A percentile compares a stretch with the other conserved stretches of the same genome.
Conservation (phyloP, 495 filamentous ascomycete genomes). For the Alectoria sarmentosa region DNA sequence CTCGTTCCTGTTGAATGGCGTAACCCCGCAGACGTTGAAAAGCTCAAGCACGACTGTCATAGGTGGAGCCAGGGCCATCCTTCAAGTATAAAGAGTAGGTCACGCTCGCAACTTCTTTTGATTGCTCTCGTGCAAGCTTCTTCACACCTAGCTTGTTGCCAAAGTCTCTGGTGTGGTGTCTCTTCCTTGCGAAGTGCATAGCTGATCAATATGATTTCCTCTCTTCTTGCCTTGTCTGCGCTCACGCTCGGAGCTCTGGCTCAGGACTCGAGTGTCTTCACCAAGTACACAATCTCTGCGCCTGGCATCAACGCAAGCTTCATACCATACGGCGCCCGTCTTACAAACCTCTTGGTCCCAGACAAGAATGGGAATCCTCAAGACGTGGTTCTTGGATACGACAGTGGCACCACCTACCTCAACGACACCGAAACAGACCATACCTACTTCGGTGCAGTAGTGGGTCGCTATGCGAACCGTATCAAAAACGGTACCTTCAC, state of each 20-base stretch:
- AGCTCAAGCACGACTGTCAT: neutral
- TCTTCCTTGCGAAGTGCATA: neutral
- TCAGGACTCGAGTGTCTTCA: constrained; percentile 16
- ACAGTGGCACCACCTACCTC: constrained; percentile 65
- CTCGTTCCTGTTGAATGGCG: neutral
- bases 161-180: too few relatives aligned
- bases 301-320: constrained; percentile 66
- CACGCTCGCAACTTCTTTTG: neutral
- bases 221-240: constrained; percentile 1
- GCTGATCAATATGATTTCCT: neutral
- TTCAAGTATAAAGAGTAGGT: constrained; percentile 5
- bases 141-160: neutral
- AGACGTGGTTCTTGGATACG: constrained; percentile 73
- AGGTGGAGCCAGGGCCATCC: neutral
- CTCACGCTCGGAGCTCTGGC: constrained; percentile 2
- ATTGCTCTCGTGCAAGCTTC: neutral
- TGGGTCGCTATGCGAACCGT: constrained; percentile 77
- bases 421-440: constrained; percentile 57
- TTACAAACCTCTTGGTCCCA: constrained; percentile 66
- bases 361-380: constrained; percentile 56
- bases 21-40: neutral
- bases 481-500: constrained; percentile 80
- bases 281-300: constrained; percentile 64
- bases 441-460: constrained; percentile 71
- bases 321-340: constrained; percentile 71